Conservation (phyloP, 371 early-diverging fungal species). For the Syncephalis plumigaleata region DNA sequence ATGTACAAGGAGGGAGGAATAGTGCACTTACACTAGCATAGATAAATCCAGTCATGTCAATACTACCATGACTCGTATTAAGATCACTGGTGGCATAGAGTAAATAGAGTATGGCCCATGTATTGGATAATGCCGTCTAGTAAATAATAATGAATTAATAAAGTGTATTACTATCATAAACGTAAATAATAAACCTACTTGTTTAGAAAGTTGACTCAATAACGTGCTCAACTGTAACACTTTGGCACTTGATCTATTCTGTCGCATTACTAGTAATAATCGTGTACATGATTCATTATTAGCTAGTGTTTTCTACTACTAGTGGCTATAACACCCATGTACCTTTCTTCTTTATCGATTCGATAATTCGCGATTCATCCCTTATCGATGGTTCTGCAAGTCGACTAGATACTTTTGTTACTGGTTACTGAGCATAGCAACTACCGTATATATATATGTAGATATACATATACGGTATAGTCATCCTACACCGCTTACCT, state of each 20-base stretch:
- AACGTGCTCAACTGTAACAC: constrained; percentile 47
- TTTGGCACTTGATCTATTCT: constrained; percentile 21
- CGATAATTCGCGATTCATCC: constrained; percentile 40
- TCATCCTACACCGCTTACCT: constrained; percentile 11
- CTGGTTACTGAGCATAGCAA: background rate
- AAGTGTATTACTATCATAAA: background rate
- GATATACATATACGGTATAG: too few relatives aligned
- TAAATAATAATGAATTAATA: background rate
- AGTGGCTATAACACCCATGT: constrained; percentile 4
- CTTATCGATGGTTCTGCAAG: constrained; percentile 30
- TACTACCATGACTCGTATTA: background rate
- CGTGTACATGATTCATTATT: background rate
- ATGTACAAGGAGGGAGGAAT: constrained; percentile 8
- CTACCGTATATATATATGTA: too few relatives aligned
- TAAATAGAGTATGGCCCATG: constrained; percentile 60
- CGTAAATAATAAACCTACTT: constrained; percentile 14
- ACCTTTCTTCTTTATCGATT: constrained; percentile 44
- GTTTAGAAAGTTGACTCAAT: constrained; percentile 33
- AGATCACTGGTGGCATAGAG: constrained; percentile 30
- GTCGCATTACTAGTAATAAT: constrained; percentile 20
- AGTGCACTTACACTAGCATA: constrained; percentile 1
- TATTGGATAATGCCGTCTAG: constrained; percentile 25
- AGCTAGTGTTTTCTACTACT: background rate
- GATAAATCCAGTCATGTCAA: background rate
- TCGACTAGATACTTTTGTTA: constrained; percentile 20